Conservation (phyloP, 345 rosid genomes). For the Cardamine occulta region DNA sequence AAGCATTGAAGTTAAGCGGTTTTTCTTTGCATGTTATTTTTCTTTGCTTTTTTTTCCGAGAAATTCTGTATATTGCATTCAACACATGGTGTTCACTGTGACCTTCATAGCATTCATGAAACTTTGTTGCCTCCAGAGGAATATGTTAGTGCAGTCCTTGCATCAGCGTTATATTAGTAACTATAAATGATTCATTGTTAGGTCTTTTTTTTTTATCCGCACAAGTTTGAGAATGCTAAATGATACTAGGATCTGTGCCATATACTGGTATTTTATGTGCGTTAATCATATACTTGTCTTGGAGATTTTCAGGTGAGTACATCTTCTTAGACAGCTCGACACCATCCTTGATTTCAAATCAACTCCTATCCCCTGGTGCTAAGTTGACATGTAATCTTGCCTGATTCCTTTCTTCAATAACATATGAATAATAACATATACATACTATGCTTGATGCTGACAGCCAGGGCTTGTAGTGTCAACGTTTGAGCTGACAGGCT, state of each 20-base stretch:
- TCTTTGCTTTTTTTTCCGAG: not conserved
- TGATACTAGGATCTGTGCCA: not conserved
- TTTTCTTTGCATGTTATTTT: not conserved
- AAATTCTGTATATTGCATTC: conserved; percentile 17
- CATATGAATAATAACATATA: not conserved
- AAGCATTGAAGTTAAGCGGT: conserved; percentile 1
- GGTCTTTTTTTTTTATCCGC: conserved; percentile 18
- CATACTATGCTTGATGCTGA: conserved; percentile 26
- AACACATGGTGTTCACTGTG: conserved; percentile 12
- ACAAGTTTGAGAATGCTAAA: conserved; percentile 21
- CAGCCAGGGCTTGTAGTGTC: conserved; percentile 1
- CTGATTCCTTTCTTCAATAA: conserved; percentile 29
- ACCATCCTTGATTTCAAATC: conserved; percentile 63
- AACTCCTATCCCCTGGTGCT: conserved; percentile 69
- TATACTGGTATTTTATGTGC: conserved; percentile 19
- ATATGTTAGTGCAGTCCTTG: conserved; percentile 20
- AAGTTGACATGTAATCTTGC: conserved; percentile 65
- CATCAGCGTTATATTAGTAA: conserved; percentile 17
- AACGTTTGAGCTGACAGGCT: conserved; percentile 29
- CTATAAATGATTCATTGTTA: not conserved
- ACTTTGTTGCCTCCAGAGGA: conserved; percentile 6
- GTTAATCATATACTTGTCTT: conserved; percentile 17
- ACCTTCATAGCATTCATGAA: conserved; percentile 12
- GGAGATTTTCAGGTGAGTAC: conserved; percentile 73
- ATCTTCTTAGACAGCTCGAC: conserved; percentile 75